These are phyloP conservation scores for Sclerotinia borealis DNA, from an alignment of 2,329 filamentous ascomycete genomes.

Conservation along the genomic window DNA sequence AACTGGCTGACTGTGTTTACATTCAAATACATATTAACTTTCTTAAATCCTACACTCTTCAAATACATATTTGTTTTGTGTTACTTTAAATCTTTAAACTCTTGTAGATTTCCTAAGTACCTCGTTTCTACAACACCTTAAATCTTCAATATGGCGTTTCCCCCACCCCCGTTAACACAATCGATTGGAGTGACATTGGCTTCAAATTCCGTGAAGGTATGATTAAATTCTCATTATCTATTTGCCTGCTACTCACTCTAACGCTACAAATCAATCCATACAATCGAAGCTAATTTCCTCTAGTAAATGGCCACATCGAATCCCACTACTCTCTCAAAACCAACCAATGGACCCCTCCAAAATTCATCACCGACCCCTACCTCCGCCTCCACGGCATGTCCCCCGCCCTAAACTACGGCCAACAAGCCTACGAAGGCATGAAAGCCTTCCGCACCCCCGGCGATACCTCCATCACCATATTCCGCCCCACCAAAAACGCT, in stretches of 20 bases:
- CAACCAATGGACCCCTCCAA: conserved; percentile 69
- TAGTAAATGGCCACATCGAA: conserved; percentile 92
- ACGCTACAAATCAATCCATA: not conserved
- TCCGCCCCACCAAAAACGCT: conserved; percentile 83
- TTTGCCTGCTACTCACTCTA: not conserved
- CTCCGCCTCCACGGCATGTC: conserved; percentile 92
- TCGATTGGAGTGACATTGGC: conserved; percentile 89
- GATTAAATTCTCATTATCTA: conserved; percentile 20
- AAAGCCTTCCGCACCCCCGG: conserved; percentile 86
- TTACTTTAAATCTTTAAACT: not conserved
- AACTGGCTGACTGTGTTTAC: not conserved
- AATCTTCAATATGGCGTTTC: conserved; percentile 47
- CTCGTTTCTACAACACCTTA: not conserved
- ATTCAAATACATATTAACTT: not conserved
- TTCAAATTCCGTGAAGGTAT: conserved; percentile 87
- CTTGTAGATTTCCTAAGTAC: not conserved
- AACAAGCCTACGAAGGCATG: conserved; percentile 97
- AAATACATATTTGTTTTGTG: not conserved
- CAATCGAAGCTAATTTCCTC: not conserved
- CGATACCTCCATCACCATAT: conserved; percentile 64
- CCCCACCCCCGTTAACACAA: conserved; percentile 73
- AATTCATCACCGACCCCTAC: conserved; percentile 77
- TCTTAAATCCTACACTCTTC: not conserved
- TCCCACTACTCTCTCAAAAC: conserved; percentile 72
- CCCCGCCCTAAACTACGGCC: conserved; percentile 91